These are phyloP conservation scores for Fusarium penzigii DNA, from an alignment of 2,329 filamentous ascomycete species.

Conservation along the genomic window DNA sequence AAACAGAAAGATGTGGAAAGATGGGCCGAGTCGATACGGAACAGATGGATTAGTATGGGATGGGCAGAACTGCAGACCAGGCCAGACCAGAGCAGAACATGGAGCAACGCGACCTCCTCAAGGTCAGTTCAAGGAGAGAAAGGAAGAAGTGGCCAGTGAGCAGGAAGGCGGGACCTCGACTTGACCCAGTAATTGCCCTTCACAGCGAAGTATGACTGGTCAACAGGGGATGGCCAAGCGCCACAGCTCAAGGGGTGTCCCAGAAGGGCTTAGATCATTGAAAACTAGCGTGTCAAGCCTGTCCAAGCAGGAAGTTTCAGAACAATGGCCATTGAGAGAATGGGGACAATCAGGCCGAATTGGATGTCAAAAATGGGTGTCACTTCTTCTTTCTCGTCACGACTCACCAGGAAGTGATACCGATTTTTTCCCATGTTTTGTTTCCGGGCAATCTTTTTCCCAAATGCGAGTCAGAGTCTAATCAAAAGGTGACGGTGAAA, in stretches of 20 bases:
- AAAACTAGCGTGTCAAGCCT: neutral
- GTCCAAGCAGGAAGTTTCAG: neutral
- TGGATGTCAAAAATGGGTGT: neutral
- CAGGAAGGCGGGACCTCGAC: neutral
- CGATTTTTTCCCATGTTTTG: neutral
- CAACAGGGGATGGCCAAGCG: conserved; percentile 24
- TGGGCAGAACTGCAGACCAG: conserved; percentile 22
- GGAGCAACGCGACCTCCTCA: too few species aligned
- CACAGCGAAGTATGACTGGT: conserved; percentile 12
- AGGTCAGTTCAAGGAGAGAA: conserved; percentile 3
- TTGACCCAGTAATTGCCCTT: conserved; percentile 4
- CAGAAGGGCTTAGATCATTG: neutral
- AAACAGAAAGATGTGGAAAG: neutral
- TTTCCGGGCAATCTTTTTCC: neutral
- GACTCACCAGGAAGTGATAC: neutral
- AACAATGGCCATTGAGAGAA: neutral
- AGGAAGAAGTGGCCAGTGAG: conserved; percentile 22
- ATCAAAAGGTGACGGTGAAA: neutral
- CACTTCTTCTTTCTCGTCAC: neutral
- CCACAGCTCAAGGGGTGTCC: conserved; percentile 13
- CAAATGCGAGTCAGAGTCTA: neutral
- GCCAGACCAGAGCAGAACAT: conserved; percentile 16
- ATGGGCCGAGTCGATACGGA: neutral
- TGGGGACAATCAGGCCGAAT: neutral
- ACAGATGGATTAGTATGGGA: conserved; percentile 13